Evolutionary conservation across 805 yeast species (phyloP).

Genomic region (Candida parachauliodes): DNA sequence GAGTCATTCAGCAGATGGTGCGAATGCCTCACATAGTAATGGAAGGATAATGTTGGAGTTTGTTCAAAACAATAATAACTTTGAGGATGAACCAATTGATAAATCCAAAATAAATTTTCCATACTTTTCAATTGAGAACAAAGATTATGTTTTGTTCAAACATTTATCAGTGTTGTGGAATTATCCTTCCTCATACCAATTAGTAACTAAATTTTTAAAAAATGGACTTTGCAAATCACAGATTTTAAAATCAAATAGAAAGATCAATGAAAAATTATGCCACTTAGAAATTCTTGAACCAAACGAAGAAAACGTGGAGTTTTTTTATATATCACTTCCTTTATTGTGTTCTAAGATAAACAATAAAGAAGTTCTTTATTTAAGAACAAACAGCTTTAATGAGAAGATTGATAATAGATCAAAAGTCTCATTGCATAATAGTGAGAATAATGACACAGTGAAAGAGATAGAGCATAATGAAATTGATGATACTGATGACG

Average conservation of each 20-base stretch:
- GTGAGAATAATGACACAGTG: not conserved
- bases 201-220: slow-evolving; percentile 26
- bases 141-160: slow-evolving; percentile 23
- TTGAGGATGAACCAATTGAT: not conserved
- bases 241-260: slow-evolving; percentile 15
- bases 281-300: slow-evolving; percentile 16
- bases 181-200: slow-evolving; percentile 41
- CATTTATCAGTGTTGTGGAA: slow-evolving; percentile 34
- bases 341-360: slow-evolving; percentile 18
- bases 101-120: slow-evolving; percentile 14
- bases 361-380: slow-evolving; percentile 18
- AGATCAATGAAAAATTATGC: slow-evolving; percentile 22
- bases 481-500: not conserved
- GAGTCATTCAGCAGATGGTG: no score
- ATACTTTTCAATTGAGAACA: slow-evolving; percentile 13
- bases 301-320: slow-evolving; percentile 15
- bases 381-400: no score
- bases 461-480: not conserved
- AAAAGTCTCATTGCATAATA: not conserved
- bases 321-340: slow-evolving; percentile 26
- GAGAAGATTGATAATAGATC: not conserved
- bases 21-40: no score
- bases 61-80: not conserved
- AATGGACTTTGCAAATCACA: slow-evolving; percentile 16
- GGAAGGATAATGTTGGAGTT: not conserved